Evolutionary conservation across 805 yeast genomes (phyloP).

Genomic region (Danielia oregonensis): DNA sequence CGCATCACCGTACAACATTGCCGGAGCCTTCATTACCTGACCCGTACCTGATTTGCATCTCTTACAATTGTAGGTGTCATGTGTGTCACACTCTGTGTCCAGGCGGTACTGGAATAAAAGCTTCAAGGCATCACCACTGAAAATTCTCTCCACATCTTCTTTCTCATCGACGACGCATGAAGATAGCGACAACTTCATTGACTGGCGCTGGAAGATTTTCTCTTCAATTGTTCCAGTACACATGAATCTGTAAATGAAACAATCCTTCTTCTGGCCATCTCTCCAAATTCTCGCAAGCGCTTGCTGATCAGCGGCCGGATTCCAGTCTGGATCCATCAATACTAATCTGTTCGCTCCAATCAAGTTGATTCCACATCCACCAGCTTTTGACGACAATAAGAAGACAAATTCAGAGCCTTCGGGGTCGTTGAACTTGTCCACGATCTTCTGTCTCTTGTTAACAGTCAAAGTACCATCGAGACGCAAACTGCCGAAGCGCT

Average conservation of each 20-base stretch:
- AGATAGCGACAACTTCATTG: slow-evolving; percentile 87
- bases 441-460: slow-evolving; percentile 87
- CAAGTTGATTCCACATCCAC: slow-evolving; percentile 97
- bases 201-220: slow-evolving; percentile 91
- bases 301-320: slow-evolving; percentile 97
- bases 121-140: slow-evolving; percentile 75
- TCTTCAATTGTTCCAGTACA: slow-evolving; percentile 96
- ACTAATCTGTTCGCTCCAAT: slow-evolving; percentile 94
- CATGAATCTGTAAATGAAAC: slow-evolving; percentile 90
- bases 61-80: slow-evolving; percentile 84
- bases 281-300: slow-evolving; percentile 98
- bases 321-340: slow-evolving; percentile 92
- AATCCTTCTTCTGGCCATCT: slow-evolving; percentile 97
- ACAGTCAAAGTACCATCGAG: slow-evolving; percentile 92
- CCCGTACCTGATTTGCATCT: slow-evolving; percentile 53
- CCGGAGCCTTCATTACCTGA: slow-evolving; percentile 65
- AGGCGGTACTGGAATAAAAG: slow-evolving; percentile 70
- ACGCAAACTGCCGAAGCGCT: slow-evolving; percentile 72
- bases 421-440: slow-evolving; percentile 88
- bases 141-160: slow-evolving; percentile 89
- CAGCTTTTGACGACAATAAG: slow-evolving; percentile 90
- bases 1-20: slow-evolving; percentile 96
- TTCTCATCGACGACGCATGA: slow-evolving; percentile 97
- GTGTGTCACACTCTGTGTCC: slow-evolving; percentile 80
- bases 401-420: slow-evolving; percentile 85